Evolutionary conservation across 2,329 filamentous ascomycete species (phyloP), one percentile per base, ranked within the genome.

Genomic region (Endocalyx cinctus): DNA sequence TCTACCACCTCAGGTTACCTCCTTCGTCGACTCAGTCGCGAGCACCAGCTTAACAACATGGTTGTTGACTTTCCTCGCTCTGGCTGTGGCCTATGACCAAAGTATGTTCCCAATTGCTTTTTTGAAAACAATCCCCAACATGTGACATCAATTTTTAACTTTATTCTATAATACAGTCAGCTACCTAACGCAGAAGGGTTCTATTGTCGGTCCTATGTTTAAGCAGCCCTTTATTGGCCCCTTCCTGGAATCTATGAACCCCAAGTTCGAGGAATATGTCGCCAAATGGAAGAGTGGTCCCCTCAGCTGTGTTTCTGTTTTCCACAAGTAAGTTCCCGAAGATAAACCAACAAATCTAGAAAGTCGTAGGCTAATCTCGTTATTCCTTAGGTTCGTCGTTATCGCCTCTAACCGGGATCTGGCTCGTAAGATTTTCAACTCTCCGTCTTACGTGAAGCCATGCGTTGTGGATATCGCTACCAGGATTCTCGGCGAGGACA

Each of bases 381-480:
- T 23, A 42, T 27, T 26, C 3, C 28, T 17, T 15, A 94, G 87
- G 62, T 98, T 98, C 60, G 92, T 97, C 45, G 88, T 98, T 37
- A 95, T 98, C 58, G 90, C 89, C 20, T 94, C 89, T 13, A 88
- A 84, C 33, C 87, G 92, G 55, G 92, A 97, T 58, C 87, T 97
- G 77, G 84, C 90, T 38, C 84, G 90, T 51, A 97, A 97, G 64
- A 83, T 97, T 51, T 89, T 97, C 76, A 97, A 96, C 66, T 94
- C 89, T 14, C 92, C 92, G 17, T 60, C 67, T 32, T 97, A 82
- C 55, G 88, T 94, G 59, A 96, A 96, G 69, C 92, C 92, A 26
- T 97, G 89, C 56, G 89, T 98, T 42, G 92, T 98, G 44, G 90
- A 97, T 59, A 80, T 83, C 39, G 92, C 92, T 14, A 82, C 87